Base-by-base conservation (phyloP, 805 yeast genomes). In the Nakazawaea pomicola region DNA sequence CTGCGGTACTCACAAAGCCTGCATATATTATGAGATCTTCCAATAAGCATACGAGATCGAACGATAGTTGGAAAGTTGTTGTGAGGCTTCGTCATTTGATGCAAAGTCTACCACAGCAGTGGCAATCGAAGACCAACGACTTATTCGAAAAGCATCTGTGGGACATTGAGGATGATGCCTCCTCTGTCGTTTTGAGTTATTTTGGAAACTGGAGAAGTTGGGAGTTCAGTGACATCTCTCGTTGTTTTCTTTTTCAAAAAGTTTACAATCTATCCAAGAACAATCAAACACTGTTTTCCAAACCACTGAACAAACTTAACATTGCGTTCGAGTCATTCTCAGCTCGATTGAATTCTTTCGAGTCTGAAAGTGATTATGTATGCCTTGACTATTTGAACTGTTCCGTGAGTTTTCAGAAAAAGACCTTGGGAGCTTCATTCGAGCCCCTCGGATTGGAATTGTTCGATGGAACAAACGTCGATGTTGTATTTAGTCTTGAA, bases 1-100 rank as follows among this genome's bases (percentile, higher is more conserved):
- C 98, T 0, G 78, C 86, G 5, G 96, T 89, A 15, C 72, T 91
- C 39, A 90, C 97, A 1, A 82, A 88, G 38, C 96, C 97, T 0
- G 83, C 96, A 0, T 80, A 84, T 51, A 77, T 88, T 23, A 74
- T 87, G 36, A 68, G 96, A 40, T 73, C 89, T 3, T 73, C 81
- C 2, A 68, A 71, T 15, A 74, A 79, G 18, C 97, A 90, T 60
- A 78, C 88, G 2, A 67, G 99, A 48, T 76, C 81, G 18, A 76
- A 78, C 46, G 86, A 88, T 49, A 78, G 95, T 52, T 93, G 99
- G 99, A 84, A 87, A 51, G 73, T 90, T 16, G 67, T 87, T 32
- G 78, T 88, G 2, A 70, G 96, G 28, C 60, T 93, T 32, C 70
- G 97, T 23, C 95, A 91, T 55, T 75, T 90, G 17, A 57, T 79